These are phyloP conservation scores for Isoetes engelmannii DNA, from an alignment of 83 land plant species.

Conservation along the genomic window DNA sequence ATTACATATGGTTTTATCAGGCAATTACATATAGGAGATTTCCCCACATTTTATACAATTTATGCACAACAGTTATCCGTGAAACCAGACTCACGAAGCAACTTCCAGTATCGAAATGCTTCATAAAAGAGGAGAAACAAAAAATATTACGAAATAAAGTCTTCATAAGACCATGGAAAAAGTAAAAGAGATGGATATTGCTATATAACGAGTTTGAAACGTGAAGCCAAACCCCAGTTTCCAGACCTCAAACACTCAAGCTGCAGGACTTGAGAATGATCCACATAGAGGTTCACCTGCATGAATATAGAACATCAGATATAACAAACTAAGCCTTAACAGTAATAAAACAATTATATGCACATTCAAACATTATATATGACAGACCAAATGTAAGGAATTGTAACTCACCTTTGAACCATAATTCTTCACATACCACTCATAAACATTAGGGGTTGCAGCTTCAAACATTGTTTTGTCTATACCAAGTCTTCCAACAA, in stretches of 20 bases:
- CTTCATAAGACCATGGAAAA: no score
- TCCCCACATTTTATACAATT: no score
- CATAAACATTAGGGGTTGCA: constrained; percentile 50
- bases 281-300: constrained; percentile 88
- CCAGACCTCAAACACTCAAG: constrained; percentile 68
- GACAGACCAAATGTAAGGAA: background rate
- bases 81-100: no score
- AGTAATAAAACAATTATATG: background rate
- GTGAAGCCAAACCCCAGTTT: constrained; percentile 35
- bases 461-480: constrained; percentile 94
- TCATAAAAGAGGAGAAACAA: no score
- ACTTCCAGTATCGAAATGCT: no score
- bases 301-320: background rate
- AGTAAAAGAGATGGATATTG: no score
- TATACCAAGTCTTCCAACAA: constrained; percentile 74
- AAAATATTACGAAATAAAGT: no score
- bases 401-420: constrained; percentile 58
- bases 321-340: background rate
- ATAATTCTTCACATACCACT: constrained; percentile 77
- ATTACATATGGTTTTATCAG: no score
- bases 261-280: constrained; percentile 70
- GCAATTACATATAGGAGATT: no score
- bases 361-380: background rate
- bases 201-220: background rate
- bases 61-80: no score